These are phyloP conservation scores for Eimeria zaria DNA, from an alignment of 169 alveolate genomes.

Conservation along the genomic window DNA sequence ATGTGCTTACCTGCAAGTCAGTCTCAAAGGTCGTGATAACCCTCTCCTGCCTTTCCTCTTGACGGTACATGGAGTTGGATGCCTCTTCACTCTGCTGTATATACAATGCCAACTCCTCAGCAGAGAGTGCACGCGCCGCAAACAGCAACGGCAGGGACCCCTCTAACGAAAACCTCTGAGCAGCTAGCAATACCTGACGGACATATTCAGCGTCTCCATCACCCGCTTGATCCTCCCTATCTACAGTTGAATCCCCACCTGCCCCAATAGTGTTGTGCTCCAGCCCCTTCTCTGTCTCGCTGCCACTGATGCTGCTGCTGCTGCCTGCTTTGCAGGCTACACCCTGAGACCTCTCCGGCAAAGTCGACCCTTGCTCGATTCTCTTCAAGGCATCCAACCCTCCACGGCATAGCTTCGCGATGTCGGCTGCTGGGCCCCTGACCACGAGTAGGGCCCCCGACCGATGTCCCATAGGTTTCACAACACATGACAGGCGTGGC, in stretches of 20 bases:
- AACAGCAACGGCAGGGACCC: conserved; percentile 35
- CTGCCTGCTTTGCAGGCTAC: neutral
- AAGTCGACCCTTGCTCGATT: neutral
- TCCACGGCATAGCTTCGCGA: conserved; percentile 41
- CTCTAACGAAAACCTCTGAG: conserved; percentile 56
- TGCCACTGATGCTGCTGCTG: conserved; percentile 26
- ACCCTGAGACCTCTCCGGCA: neutral
- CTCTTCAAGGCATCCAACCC: conserved; percentile 20
- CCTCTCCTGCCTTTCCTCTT: conserved; percentile 48
- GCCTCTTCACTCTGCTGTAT: conserved; percentile 64
- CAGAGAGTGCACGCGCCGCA: conserved; percentile 58
- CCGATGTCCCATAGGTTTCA: conserved; percentile 68
- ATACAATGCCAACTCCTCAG: conserved; percentile 59
- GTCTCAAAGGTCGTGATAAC: conserved; percentile 67
- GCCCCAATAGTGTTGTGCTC: neutral
- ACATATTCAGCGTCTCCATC: conserved; percentile 6
- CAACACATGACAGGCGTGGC: conserved; percentile 76
- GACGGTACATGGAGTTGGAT: conserved; percentile 51
- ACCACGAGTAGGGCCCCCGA: conserved; percentile 65
- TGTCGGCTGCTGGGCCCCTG: conserved; percentile 55
- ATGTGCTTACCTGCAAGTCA: conserved; percentile 64
- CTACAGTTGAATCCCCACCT: neutral
- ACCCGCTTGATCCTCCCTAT: neutral
- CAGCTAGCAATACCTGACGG: conserved; percentile 57
- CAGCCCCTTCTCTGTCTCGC: neutral